Base-by-base conservation (phyloP, 768 basidiomycete species). In the Boletus eberwhitei region DNA sequence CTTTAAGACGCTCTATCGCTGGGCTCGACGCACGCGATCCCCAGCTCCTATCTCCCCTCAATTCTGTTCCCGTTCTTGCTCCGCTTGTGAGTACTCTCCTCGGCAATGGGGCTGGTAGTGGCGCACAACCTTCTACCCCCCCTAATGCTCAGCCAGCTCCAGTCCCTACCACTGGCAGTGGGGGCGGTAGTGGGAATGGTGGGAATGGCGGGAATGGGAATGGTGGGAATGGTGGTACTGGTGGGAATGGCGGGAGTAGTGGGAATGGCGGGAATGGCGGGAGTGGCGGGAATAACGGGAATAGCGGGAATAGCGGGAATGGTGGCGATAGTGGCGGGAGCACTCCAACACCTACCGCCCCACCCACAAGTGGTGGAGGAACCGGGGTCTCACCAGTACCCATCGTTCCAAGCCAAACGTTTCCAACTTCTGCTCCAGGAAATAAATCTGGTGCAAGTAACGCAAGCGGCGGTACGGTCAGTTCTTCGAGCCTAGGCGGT, bases 11-110 rank as follows among this genome's bases (percentile, higher is more conserved):
- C 37, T 57, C 48, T 38, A 29, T 60, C 21, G 39, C 17, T 42
- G 57, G 48, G 24, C 65, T 74, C 34, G 61, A 72, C 11, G 69
- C 67, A 45, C 77, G 79, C 55, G 68, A 70, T 17, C 76, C 77
- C 35, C 58, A 69, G 2, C 74, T 76, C 35, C 60, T 77, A 3
- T 68, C 75, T 32, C 56, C 76, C 24, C 8, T 52, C 22, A 8
- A 35, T 52, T 71, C 75, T 8, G 62, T 79, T 36, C 77, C 80
- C 3, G 45, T 80, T 29, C 59, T 77, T 31, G 64, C 65, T n/a
- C 68, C 73, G 3, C 31, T 82, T 17, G 48, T 75, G 36, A 67
- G 56, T 21, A 65, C 75, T 22, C 26, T 80, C 32, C 37, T 78
- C 26, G 68, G 62, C 24, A 68, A 64, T 12, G 59, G 51, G 40